A percentile compares a stretch with the other conserved stretches of the same genome.
Conservation (phyloP, 768 basidiomycete species). For the Fistulinella prunicolor region DNA sequence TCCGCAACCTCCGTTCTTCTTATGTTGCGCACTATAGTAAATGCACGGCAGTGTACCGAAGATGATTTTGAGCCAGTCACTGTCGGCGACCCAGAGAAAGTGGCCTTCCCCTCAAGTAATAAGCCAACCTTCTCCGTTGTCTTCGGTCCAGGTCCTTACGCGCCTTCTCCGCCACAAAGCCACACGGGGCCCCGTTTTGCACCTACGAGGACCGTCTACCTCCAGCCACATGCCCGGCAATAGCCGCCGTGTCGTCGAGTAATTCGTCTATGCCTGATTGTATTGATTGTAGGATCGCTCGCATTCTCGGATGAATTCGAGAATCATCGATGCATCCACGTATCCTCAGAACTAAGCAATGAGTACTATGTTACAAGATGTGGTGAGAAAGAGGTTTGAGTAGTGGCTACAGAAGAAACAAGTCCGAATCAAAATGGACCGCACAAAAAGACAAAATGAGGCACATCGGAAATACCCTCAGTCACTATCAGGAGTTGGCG, state of each 20-base stretch:
- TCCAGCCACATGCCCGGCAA: too few species aligned
- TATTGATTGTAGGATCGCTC: too few species aligned
- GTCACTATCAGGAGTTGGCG: slow-evolving; percentile 29
- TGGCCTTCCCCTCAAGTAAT: slow-evolving; percentile 57
- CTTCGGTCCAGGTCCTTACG: slow-evolving; percentile 33
- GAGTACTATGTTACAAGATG: slow-evolving; percentile 10
- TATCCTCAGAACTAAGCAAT: neutral
- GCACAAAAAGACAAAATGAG: neutral
- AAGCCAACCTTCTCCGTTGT: slow-evolving; percentile 51
- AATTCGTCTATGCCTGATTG: too few species aligned
- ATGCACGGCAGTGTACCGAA: slow-evolving; percentile 49
- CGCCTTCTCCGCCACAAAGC: slow-evolving; percentile 38
- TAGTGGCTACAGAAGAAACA: slow-evolving; percentile 16
- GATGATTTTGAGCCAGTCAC: slow-evolving; percentile 38
- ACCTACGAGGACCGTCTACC: too few species aligned
- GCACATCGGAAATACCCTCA: slow-evolving; percentile 4
- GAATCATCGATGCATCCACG: too few species aligned
- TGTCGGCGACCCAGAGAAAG: slow-evolving; percentile 48
- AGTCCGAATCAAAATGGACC: neutral
- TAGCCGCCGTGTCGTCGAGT: too few species aligned
- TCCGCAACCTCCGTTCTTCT: neutral
- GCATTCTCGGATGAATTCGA: too few species aligned
- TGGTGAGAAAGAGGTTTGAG: neutral
- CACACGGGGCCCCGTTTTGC: slow-evolving; percentile 2
- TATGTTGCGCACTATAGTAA: slow-evolving; percentile 39